Percentiles rank a stretch among this genome's conserved stretches.
Evolutionary conservation across 2,329 filamentous ascomycete species (phyloP).

Genomic region (Cladosporium oxysporum): DNA sequence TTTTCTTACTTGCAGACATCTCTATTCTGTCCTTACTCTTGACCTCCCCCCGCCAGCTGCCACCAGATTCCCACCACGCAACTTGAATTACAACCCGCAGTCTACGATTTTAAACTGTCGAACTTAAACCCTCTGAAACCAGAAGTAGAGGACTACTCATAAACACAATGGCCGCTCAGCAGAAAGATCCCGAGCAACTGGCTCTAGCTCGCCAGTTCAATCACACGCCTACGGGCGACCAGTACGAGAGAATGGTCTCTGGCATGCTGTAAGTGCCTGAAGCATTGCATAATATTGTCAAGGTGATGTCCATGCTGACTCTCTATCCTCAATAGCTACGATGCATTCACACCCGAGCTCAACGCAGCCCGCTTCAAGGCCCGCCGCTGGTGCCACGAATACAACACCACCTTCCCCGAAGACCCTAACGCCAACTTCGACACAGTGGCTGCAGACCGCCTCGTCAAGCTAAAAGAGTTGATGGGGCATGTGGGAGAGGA

Average conservation of each 20-base stretch:
- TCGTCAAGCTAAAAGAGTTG: slow-evolving; percentile 11
- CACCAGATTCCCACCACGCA: neutral
- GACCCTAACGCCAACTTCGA: slow-evolving; percentile 22
- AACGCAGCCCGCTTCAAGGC: slow-evolving; percentile 55
- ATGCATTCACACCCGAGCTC: slow-evolving; percentile 52
- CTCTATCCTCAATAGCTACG: slow-evolving; percentile 36
- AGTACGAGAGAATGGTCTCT: slow-evolving; percentile 66
- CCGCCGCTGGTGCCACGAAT: slow-evolving; percentile 58
- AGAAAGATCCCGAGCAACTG: slow-evolving; percentile 48
- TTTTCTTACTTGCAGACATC: neutral
- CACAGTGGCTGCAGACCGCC: slow-evolving; percentile 10
- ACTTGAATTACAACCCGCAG: neutral
- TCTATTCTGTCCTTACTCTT: neutral
- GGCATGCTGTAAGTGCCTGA: slow-evolving; percentile 50
- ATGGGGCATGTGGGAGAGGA: slow-evolving; percentile 18
- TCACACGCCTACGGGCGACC: slow-evolving; percentile 59
- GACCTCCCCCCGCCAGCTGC: neutral
- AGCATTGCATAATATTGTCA: slow-evolving; percentile 30
- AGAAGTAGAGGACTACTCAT: neutral
- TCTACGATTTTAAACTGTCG: neutral
- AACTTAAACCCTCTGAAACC: neutral
- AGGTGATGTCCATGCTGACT: neutral
- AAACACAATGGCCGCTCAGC: slow-evolving; percentile 31
- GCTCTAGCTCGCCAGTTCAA: slow-evolving; percentile 51
- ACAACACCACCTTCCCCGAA: slow-evolving; percentile 58